Evolutionary conservation across 257 asterid genomes (phyloP).

Genomic region (Fraxinus pennsylvanica): DNA sequence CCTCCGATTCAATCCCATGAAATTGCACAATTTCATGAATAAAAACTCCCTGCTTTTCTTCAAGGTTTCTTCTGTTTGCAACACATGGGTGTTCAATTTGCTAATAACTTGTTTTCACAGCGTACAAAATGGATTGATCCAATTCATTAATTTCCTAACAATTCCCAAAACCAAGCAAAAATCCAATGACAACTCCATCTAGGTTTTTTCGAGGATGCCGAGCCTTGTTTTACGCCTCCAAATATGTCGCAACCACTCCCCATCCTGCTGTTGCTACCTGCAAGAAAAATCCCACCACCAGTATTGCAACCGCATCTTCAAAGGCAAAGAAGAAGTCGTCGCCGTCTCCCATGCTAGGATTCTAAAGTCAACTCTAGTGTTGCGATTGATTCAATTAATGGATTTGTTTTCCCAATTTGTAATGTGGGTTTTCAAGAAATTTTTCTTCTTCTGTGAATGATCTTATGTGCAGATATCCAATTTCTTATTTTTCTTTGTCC

Average conservation of each 20-base stretch:
- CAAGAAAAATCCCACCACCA: conserved; percentile 24
- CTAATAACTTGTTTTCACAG: conserved; percentile 13
- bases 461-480: background rate
- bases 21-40: conserved; percentile 56
- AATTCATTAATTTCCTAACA: background rate
- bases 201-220: conserved; percentile 37
- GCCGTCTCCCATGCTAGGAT: conserved; percentile 29
- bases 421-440: background rate
- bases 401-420: too few relatives aligned
- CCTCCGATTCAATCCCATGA: conserved; percentile 54
- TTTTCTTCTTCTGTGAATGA: background rate
- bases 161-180: conserved; percentile 15
- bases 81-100: conserved; percentile 34
- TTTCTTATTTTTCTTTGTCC: background rate
- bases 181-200: conserved; percentile 35
- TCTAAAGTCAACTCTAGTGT: conserved; percentile 37
- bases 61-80: conserved; percentile 58
- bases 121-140: background rate
- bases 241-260: conserved; percentile 31
- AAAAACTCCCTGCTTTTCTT: conserved; percentile 66
- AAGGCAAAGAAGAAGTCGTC: conserved; percentile 29
- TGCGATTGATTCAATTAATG: conserved; percentile 8
- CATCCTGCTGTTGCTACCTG: conserved; percentile 28
- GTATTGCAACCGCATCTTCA: conserved; percentile 30
- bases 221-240: conserved; percentile 40